Percentiles rank a stretch among this genome's conserved stretches.
These are phyloP conservation scores for Fusarium sp. DNA, from an alignment of 2,329 filamentous ascomycete genomes.

Conservation along the genomic window DNA sequence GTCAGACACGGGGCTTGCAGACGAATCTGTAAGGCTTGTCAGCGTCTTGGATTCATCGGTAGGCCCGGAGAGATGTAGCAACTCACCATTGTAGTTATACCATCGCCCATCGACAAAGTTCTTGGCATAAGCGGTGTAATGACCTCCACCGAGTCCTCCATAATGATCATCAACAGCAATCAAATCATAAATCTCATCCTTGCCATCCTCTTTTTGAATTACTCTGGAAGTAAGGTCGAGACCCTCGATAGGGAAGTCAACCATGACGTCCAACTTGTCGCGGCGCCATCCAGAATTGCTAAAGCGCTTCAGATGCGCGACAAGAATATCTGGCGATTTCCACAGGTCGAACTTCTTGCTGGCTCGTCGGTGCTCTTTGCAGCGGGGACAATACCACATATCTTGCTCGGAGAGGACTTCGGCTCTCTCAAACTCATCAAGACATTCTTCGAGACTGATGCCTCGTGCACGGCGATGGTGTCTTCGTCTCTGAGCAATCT, in stretches of 20 bases:
- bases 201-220: constrained; percentile 80
- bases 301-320: constrained; percentile 96
- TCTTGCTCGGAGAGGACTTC: constrained; percentile 95
- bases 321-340: constrained; percentile 94
- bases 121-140: constrained; percentile 94
- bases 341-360: constrained; percentile 98
- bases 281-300: constrained; percentile 83
- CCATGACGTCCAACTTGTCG: constrained; percentile 89
- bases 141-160: constrained; percentile 90
- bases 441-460: constrained; percentile 86
- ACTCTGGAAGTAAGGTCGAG: constrained; percentile 85
- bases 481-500: constrained; percentile 70
- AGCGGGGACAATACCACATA: constrained; percentile 96
- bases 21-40: constrained; percentile 71
- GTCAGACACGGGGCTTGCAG: constrained; percentile 70
- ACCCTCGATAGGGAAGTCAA: constrained; percentile 90
- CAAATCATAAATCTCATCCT: constrained; percentile 87
- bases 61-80: neutral
- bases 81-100: constrained; percentile 96
- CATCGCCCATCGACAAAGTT: constrained; percentile 90
- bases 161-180: constrained; percentile 97
- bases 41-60: constrained; percentile 44
- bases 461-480: constrained; percentile 67
- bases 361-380: constrained; percentile 91
- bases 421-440: constrained; percentile 93